Evolutionary conservation across 2,329 filamentous ascomycete species (phyloP).

Genomic region (Pestalotiopsis sp.): DNA sequence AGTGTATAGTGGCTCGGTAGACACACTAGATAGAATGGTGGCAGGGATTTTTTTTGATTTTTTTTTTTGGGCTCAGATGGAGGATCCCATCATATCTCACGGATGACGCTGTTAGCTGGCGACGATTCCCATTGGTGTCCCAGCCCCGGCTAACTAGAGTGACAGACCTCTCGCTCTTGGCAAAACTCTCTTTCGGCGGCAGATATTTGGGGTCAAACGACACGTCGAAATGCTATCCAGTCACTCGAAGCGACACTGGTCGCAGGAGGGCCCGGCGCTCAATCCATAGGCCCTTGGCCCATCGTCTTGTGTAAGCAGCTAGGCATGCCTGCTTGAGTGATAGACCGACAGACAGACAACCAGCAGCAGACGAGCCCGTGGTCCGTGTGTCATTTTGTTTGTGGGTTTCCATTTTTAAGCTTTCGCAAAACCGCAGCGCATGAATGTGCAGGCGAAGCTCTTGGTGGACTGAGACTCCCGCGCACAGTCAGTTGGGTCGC

Average conservation of each 20-base stretch:
- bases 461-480: constrained; percentile 20
- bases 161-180: constrained; percentile 10
- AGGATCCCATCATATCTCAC: constrained; percentile 2
- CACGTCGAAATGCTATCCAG: background rate
- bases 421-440: constrained; percentile 16
- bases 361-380: constrained; percentile 11
- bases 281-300: background rate
- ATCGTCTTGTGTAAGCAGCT: no score
- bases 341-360: no score
- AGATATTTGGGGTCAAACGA: constrained; percentile 13
- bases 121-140: constrained; percentile 8
- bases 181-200: constrained; percentile 19
- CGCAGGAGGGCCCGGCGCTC: background rate
- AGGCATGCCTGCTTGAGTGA: no score
- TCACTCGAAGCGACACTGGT: background rate
- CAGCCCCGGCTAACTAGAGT: constrained; percentile 4
- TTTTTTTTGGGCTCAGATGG: background rate
- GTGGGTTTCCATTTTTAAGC: constrained; percentile 12
- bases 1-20: background rate
- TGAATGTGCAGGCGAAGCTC: constrained; percentile 20
- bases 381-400: constrained; percentile 15
- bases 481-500: constrained; percentile 20
- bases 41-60: background rate
- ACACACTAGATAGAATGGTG: background rate
- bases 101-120: background rate